Conservation (phyloP, 2,329 filamentous ascomycete species). For the Aureobasidium sp. region DNA sequence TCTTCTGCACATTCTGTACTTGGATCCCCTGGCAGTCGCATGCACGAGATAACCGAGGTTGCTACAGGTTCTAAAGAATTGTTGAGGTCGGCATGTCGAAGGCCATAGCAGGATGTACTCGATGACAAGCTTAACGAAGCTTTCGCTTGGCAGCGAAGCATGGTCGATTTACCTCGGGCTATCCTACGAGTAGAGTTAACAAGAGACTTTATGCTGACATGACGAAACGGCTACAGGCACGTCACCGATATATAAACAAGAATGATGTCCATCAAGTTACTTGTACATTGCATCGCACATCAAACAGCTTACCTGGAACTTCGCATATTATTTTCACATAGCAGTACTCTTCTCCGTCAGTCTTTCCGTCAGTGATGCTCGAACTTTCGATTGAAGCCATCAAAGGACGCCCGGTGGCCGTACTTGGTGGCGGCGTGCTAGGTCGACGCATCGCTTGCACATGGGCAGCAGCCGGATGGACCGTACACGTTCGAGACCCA, state of each 20-base stretch:
- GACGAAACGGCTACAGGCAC: neutral
- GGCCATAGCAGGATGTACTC: neutral
- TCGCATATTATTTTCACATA: no score
- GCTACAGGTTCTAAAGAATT: neutral
- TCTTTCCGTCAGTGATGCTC: no score
- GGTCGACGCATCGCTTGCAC: slow-evolving; percentile 35
- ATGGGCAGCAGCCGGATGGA: slow-evolving; percentile 39
- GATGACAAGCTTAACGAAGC: neutral
- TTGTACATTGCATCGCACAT: no score
- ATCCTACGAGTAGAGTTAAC: neutral
- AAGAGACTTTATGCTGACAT: no score
- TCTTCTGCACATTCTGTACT: neutral
- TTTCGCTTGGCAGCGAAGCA: neutral
- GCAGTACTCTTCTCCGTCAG: no score
- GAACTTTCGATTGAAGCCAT: neutral
- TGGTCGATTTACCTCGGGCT: neutral
- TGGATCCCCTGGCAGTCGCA: no score
- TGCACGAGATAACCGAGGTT: neutral
- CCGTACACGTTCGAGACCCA: slow-evolving; percentile 40
- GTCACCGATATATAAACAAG: slow-evolving; percentile 2
- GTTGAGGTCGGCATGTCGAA: neutral
- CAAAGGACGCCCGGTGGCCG: slow-evolving; percentile 29
- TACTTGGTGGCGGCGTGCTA: slow-evolving; percentile 40
- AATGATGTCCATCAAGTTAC: no score
- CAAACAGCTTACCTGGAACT: no score